Evolutionary conservation across 345 rosid species (phyloP), one percentile per base, ranked within the genome.

Genomic region (Gossypium australe): DNA sequence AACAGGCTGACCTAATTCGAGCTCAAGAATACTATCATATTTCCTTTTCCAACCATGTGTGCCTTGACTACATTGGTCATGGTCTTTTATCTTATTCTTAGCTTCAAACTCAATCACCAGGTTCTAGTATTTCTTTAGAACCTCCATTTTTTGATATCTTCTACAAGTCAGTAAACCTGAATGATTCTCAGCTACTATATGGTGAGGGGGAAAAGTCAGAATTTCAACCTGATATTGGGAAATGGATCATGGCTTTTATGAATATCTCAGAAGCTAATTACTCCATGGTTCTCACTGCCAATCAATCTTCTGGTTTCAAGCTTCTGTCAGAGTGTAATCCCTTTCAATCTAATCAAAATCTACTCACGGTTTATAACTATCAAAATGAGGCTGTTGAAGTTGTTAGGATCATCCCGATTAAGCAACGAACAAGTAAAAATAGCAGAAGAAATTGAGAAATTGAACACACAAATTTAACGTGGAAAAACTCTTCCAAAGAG

Each of bases 61-160:
- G 89, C 70, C 87, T 93, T 27, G 89, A 89, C 78, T 88, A 91
- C 78, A 63, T 78, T 16, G 89, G 87, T 58, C 92, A 86, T 62
- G 94, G 98, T 12, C 86, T 94, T 73, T 94, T 92, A 84, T 92
- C 97, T 2, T 89, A 86, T 74, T 82, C 88, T 0, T 92, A 92
- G 72, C 78, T 80, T 57, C 48, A 70, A 45, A 25, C 7, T 51
- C 76, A 29, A 7, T 14, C 2, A 22, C 56, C 56, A 7, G 29
- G 3, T 66, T 29, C 34, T 29, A 29, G 75, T 3, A 14, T 71
- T 0, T 12, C 71, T 43, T 64, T 44, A 4, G 79, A 77, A 25
- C 16, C 78, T 0, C 80, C 85, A 12, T 79, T 88, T 70, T 83
- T 92, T 41, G 85, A 83, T 57, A 79, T 92, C 71, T 85, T 84